Percentiles rank a stretch among this genome's conserved stretches.
Evolutionary conservation across 176 grass and related monocot species (phyloP).

Genomic region (Panicum miliaceum): DNA sequence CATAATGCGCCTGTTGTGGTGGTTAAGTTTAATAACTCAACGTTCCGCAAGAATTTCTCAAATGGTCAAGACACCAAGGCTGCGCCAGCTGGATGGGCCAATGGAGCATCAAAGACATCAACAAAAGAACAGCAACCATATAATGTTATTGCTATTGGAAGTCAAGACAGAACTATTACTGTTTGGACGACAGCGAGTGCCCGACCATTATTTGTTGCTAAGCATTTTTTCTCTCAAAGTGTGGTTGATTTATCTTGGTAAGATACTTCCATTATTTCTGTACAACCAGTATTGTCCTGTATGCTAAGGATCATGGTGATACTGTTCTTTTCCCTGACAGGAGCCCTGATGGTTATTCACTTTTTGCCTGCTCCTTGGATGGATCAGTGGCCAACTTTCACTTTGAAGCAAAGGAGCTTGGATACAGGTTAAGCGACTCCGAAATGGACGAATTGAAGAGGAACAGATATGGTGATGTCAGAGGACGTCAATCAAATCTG

Average conservation of each 20-base stretch:
- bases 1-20: conserved; percentile 91
- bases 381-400: conserved; percentile 85
- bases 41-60: conserved; percentile 78
- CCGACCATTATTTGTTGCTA: conserved; percentile 90
- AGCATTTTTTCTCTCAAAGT: conserved; percentile 94
- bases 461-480: conserved; percentile 91
- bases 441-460: conserved; percentile 94
- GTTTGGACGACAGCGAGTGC: conserved; percentile 98
- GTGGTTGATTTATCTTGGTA: conserved; percentile 99
- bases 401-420: conserved; percentile 94
- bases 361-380: conserved; percentile 96
- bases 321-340: conserved; percentile 51
- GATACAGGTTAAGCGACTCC: conserved; percentile 76
- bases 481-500: conserved; percentile 84
- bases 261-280: conserved; percentile 8
- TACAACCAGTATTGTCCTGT: conserved; percentile 19
- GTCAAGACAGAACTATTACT: conserved; percentile 96
- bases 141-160: conserved; percentile 98
- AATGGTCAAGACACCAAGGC: conserved; percentile 61
- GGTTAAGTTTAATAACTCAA: conserved; percentile 94
- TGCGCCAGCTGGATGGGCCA: conserved; percentile 69
- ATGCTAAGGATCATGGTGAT: conserved; percentile 25
- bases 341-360: conserved; percentile 96
- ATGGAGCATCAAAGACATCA: conserved; percentile 75
- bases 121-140: conserved; percentile 77